phyloP scores from a whole-genome alignment of 768 basidiomycete genomes.

The Suillus hirtellus region DNA sequence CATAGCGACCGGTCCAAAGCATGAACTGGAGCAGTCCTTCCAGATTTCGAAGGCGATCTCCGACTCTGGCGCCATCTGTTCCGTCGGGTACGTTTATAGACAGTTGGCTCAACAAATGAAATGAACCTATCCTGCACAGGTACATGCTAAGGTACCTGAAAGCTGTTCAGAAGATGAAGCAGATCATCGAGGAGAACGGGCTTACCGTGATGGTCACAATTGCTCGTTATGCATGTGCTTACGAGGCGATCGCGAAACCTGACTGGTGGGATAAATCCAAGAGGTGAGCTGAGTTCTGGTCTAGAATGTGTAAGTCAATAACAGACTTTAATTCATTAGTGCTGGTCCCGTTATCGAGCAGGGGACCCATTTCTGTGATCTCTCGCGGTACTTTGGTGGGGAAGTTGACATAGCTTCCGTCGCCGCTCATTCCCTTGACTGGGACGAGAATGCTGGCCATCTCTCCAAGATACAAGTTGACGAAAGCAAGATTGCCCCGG shows the following conservation, averaged over 20 bases:
- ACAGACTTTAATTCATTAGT: conserved; percentile 28
- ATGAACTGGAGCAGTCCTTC: conserved; percentile 68
- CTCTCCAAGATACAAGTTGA: conserved; percentile 82
- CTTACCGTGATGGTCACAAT: conserved; percentile 95
- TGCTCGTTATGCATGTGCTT: conserved; percentile 91
- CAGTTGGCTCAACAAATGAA: neutral
- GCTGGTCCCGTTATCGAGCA: conserved; percentile 86
- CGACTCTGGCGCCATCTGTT: conserved; percentile 75
- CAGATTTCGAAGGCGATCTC: conserved; percentile 70
- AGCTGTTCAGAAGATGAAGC: conserved; percentile 95
- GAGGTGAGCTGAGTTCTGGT: conserved; percentile 44
- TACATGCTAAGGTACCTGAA: conserved; percentile 94
- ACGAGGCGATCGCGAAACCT: conserved; percentile 73
- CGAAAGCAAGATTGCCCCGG: conserved; percentile 79
- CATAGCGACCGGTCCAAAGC: conserved; percentile 74
- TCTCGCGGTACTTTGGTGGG: conserved; percentile 96
- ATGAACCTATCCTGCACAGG: conserved; percentile 36
- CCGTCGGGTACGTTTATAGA: conserved; percentile 69
- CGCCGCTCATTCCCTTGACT: conserved; percentile 86
- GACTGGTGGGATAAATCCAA: conserved; percentile 96
- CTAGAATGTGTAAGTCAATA: conserved; percentile 7
- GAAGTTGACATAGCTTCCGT: conserved; percentile 86
- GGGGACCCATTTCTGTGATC: conserved; percentile 96
- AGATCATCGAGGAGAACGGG: conserved; percentile 91
- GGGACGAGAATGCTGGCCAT: conserved; percentile 85